Conservation (phyloP, 2,329 filamentous ascomycete species). For the Aspergillus viridinutans region DNA sequence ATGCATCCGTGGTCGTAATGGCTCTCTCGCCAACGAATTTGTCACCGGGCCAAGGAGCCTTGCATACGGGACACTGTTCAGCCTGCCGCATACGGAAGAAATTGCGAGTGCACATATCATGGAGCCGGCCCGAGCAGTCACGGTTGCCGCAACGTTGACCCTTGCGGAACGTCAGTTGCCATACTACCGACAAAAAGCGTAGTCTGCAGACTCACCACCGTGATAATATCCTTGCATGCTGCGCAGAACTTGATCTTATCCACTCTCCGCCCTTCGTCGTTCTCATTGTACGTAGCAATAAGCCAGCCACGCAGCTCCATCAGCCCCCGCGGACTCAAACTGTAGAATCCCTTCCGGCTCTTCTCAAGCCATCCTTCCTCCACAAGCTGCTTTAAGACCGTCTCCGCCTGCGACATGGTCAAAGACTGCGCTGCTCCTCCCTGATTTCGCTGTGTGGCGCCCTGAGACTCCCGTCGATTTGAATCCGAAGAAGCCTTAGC, state of each 20-base stretch:
- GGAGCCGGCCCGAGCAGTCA: slow-evolving; percentile 66
- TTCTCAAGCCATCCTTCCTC: slow-evolving; percentile 81
- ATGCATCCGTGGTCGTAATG: slow-evolving; percentile 28
- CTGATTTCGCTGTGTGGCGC: slow-evolving; percentile 33
- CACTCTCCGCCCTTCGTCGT: slow-evolving; percentile 51
- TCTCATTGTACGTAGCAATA: slow-evolving; percentile 78
- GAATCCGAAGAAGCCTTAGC: slow-evolving; percentile 42
- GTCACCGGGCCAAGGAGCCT: slow-evolving; percentile 49
- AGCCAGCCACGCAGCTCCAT: slow-evolving; percentile 84
- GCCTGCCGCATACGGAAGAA: slow-evolving; percentile 66
- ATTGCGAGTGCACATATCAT: slow-evolving; percentile 69
- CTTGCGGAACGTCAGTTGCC: slow-evolving; percentile 24
- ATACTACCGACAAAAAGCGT: neutral
- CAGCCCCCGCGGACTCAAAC: slow-evolving; percentile 69
- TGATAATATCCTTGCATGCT: slow-evolving; percentile 86
- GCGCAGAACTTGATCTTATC: slow-evolving; percentile 81
- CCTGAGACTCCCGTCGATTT: slow-evolving; percentile 46
- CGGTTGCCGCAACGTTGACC: slow-evolving; percentile 70
- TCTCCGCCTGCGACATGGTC: slow-evolving; percentile 73
- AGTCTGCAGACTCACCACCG: slow-evolving; percentile 50
- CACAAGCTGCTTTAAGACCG: slow-evolving; percentile 64
- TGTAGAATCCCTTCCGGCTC: slow-evolving; percentile 68
- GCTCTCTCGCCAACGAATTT: slow-evolving; percentile 53
- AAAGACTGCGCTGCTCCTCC: slow-evolving; percentile 50
- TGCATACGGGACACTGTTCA: slow-evolving; percentile 60